Conservation (phyloP, 192 early-diverging fungal species). For the Linnemannia zychae region DNA sequence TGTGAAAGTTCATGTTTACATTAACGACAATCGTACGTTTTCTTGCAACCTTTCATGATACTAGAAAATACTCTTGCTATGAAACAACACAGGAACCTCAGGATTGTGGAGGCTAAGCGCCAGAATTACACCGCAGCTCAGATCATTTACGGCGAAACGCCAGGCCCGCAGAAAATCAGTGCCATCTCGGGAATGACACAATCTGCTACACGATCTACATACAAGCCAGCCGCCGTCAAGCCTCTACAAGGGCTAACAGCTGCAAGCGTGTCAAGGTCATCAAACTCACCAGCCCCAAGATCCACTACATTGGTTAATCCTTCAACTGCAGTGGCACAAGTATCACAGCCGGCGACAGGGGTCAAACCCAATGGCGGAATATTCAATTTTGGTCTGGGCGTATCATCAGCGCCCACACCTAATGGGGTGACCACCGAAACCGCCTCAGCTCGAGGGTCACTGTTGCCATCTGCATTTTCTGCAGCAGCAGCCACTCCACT, state of each 20-base stretch:
- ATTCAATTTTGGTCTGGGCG: not conserved
- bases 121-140: conserved; percentile 10
- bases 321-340: not conserved
- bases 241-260: not conserved
- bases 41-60: not conserved
- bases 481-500: not conserved
- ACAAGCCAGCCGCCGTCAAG: not conserved
- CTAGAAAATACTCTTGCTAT: conserved; percentile 24
- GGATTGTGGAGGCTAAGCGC: conserved; percentile 45
- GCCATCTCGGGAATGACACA: not conserved
- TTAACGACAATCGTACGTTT: too few relatives aligned
- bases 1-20: too few relatives aligned
- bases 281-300: not conserved
- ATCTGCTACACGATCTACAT: not conserved
- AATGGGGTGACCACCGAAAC: not conserved
- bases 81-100: conserved; percentile 34
- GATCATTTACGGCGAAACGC: conserved; percentile 40
- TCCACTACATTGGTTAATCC: not conserved
- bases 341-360: not conserved
- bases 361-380: not conserved
- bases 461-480: not conserved
- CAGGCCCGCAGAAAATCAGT: conserved; percentile 12
- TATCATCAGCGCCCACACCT: not conserved
- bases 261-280: not conserved
- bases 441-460: not conserved